Evolutionary conservation across 1,139 yeast species (phyloP).

Genomic region (Martiniozyma asiatica): DNA sequence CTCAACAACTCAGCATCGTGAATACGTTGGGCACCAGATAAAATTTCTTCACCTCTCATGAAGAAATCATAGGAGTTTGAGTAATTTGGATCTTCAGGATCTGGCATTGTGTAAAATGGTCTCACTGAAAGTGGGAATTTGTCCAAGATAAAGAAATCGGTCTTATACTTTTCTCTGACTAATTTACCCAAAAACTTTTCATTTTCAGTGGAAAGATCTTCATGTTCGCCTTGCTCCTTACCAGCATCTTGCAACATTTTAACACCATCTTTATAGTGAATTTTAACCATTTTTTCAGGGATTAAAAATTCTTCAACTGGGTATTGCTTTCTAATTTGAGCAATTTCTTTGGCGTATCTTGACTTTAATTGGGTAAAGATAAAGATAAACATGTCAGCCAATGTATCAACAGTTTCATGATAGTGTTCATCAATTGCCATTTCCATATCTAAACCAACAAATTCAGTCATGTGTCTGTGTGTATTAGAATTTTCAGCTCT

Average conservation of each 20-base stretch:
- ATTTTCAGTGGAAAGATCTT: slow-evolving; percentile 86
- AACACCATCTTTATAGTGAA: slow-evolving; percentile 86
- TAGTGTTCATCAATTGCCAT: slow-evolving; percentile 98
- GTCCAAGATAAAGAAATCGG: slow-evolving; percentile 95
- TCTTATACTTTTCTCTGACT: slow-evolving; percentile 86
- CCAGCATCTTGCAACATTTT: slow-evolving; percentile 76
- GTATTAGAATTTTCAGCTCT: slow-evolving; percentile 99
- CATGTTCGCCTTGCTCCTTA: slow-evolving; percentile 70
- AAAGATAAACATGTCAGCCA: slow-evolving; percentile 78
- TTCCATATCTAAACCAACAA: slow-evolving; percentile 93
- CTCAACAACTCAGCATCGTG: slow-evolving; percentile 80
- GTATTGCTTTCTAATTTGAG: slow-evolving; percentile 81
- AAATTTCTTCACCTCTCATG: slow-evolving; percentile 98
- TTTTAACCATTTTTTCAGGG: slow-evolving; percentile 84
- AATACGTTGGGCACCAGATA: slow-evolving; percentile 98
- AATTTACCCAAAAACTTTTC: slow-evolving; percentile 87
- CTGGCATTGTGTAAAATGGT: slow-evolving; percentile 99
- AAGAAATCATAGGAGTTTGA: slow-evolving; percentile 96
- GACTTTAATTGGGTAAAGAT: slow-evolving; percentile 73
- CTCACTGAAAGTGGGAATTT: slow-evolving; percentile 94
- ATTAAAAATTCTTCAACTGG: slow-evolving; percentile 96
- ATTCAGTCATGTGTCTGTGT: slow-evolving; percentile 98
- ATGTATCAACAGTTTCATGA: slow-evolving; percentile 80
- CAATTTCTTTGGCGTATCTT: slow-evolving; percentile 76
- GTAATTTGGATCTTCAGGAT: slow-evolving; percentile 78